Evolutionary conservation across 257 asterid species (phyloP), one percentile per base, ranked within the genome.

Genomic region (Solanum piurae): DNA sequence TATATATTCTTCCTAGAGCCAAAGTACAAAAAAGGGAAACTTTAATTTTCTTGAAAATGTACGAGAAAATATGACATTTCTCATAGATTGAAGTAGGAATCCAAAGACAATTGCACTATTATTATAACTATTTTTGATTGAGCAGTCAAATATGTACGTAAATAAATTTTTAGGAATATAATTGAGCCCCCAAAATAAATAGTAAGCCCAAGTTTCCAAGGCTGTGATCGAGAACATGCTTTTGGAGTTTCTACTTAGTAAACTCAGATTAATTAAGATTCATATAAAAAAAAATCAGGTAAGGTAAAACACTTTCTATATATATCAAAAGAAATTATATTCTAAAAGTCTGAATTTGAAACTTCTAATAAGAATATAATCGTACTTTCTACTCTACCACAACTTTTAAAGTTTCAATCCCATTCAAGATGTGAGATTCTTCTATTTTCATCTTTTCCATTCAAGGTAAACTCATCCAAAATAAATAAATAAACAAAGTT

Each of bases 21-120:
- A 42, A 79, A 42, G 62, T 42, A 77, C 84, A 42, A 77, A 42
- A 77, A 42, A 14, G 14, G 36, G n/a, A 4, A 7, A 25, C 36
- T 44, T 77, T 77, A 18, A 20, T 34, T 73, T 73, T 73, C 38
- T 44, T 44, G 66, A 79, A 44, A 79, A 79, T 79, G 66, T 16
- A 16, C 62, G 14, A 27, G 25, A 79, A 79, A 46, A 79, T 1
- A 79, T 79, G 66, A 4, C 66, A 46, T 79, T 79, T 79, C 40
- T 44, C 40, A 14, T 44, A 79, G 85, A 60, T 79, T 27, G 62
- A 44, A 79, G 25, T 79, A 44, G 66, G 40, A 44, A 79, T 44
- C 66, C 85, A 44, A 79, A 44, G 85, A 44, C 46, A 73, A 20
- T 34, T 34, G 27, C 27, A 34, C 46, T 12, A 73, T 34, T 73